Percentiles rank a stretch among this genome's conserved stretches.
Evolutionary conservation across 352 stramenopile genomes (phyloP).

Genomic region (Pythium phragmitis): DNA sequence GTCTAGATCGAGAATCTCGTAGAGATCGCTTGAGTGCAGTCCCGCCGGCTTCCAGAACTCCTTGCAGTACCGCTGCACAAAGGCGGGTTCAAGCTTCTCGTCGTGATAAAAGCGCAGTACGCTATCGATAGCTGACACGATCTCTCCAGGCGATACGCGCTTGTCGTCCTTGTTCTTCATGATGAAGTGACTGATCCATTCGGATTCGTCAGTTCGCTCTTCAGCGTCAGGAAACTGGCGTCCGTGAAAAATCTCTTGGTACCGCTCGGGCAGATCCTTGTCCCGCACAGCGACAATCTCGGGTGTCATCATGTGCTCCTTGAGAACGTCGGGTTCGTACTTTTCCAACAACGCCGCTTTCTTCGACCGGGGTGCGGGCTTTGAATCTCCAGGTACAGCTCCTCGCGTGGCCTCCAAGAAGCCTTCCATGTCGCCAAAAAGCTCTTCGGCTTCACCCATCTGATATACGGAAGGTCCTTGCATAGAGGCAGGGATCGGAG

Average conservation of each 20-base stretch:
- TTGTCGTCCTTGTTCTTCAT: conserved; percentile 72
- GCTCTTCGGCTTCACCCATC: conserved; percentile 87
- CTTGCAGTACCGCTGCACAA: conserved; percentile 90
- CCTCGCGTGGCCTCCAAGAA: conserved; percentile 82
- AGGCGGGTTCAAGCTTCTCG: conserved; percentile 85
- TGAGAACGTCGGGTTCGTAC: conserved; percentile 84
- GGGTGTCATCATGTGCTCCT: conserved; percentile 89
- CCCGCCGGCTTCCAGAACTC: conserved; percentile 90
- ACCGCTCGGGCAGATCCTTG: conserved; percentile 77
- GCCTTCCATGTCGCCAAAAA: conserved; percentile 89
- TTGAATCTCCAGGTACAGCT: conserved; percentile 25
- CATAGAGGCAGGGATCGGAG: conserved; percentile 68
- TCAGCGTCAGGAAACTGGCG: conserved; percentile 82
- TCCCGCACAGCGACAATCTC: conserved; percentile 80
- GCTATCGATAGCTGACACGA: conserved; percentile 87
- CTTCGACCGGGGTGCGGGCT: conserved; percentile 57
- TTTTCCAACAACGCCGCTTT: conserved; percentile 86
- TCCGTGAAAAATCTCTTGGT: conserved; percentile 69
- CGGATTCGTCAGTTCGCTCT: conserved; percentile 81
- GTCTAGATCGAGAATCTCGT: conserved; percentile 86
- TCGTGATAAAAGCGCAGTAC: conserved; percentile 89
- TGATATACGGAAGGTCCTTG: conserved; percentile 88
- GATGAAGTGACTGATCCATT: conserved; percentile 89
- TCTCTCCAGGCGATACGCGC: conserved; percentile 59
- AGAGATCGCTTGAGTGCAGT: conserved; percentile 75